Conservation (phyloP, 2,329 filamentous ascomycete species). For the Nothophaeocryptopus gaeumannii region DNA sequence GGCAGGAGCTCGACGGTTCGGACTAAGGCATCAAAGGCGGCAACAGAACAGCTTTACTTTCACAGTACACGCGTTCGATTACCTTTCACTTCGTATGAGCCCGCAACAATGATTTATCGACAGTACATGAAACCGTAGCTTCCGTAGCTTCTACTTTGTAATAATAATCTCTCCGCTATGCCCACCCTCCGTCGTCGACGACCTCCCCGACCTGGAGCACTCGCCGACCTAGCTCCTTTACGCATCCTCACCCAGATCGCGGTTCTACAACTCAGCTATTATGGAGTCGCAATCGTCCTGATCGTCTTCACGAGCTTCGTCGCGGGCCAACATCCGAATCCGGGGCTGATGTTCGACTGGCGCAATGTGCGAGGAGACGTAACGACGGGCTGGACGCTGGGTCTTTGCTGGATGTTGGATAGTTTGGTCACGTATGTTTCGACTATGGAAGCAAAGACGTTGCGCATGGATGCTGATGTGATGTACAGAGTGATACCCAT, state of each 20-base stretch:
- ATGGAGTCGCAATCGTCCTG: conserved; percentile 58
- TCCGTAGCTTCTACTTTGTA: too few relatives aligned
- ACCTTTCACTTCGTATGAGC: too few relatives aligned
- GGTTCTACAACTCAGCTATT: conserved; percentile 63
- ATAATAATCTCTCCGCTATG: conserved; percentile 36
- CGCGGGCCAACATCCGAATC: conserved; percentile 58
- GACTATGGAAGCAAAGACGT: not conserved
- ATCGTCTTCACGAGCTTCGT: conserved; percentile 68
- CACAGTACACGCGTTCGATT: too few relatives aligned
- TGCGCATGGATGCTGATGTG: conserved; percentile 1
- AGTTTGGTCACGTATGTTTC: conserved; percentile 60
- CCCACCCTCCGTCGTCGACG: conserved; percentile 51
- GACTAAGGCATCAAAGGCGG: too few relatives aligned
- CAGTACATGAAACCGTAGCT: too few relatives aligned
- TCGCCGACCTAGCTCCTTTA: conserved; percentile 64
- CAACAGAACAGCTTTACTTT: too few relatives aligned
- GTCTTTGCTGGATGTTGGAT: conserved; percentile 65
- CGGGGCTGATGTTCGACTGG: conserved; percentile 63
- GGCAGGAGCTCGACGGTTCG: too few relatives aligned
- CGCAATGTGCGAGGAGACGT: conserved; percentile 63
- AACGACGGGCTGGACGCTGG: conserved; percentile 67
- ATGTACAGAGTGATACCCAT: conserved; percentile 71
- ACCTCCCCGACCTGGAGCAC: conserved; percentile 62
- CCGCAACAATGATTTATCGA: too few relatives aligned
- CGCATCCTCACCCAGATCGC: conserved; percentile 66